A percentile compares a stretch with the other conserved stretches of the same genome.
phyloP scores from a whole-genome alignment of 805 yeast genomes.

The Scheffersomyces ergatensis region DNA sequence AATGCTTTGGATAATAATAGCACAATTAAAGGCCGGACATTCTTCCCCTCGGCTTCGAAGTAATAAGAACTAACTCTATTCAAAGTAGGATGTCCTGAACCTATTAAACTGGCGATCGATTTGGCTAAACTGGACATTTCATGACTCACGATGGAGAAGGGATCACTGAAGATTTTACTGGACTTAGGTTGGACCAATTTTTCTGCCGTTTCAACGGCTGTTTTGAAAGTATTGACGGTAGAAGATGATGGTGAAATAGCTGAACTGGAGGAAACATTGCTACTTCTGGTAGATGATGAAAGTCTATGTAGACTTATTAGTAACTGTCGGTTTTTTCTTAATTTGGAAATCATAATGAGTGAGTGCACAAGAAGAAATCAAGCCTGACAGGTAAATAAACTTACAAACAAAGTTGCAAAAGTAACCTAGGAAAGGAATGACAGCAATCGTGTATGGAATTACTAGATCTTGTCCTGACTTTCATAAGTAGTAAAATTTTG shows the following conservation, averaged over 20 bases:
- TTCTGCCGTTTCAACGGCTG: conserved; percentile 74
- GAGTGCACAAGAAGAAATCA: neutral
- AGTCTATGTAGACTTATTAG: neutral
- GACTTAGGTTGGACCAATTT: conserved; percentile 57
- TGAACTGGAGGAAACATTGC: neutral
- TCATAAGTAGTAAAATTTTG: no score
- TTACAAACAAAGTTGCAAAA: no score
- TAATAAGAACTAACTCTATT: conserved; percentile 92
- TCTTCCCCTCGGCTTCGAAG: conserved; percentile 95
- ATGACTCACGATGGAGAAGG: conserved; percentile 84
- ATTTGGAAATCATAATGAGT: neutral
- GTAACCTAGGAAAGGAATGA: no score
- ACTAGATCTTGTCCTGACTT: no score
- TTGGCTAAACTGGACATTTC: conserved; percentile 89
- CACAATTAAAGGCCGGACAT: conserved; percentile 88
- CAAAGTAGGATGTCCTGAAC: conserved; percentile 90
- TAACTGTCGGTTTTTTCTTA: neutral
- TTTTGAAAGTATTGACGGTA: conserved; percentile 20
- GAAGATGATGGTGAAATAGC: neutral
- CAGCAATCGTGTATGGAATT: no score
- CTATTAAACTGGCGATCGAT: conserved; percentile 82
- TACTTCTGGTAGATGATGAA: neutral
- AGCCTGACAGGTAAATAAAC: no score
- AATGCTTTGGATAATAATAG: conserved; percentile 79
- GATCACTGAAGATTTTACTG: conserved; percentile 60